Base-by-base conservation (phyloP, 108 stramenopile species). In the Skeletonema menzelii region DNA sequence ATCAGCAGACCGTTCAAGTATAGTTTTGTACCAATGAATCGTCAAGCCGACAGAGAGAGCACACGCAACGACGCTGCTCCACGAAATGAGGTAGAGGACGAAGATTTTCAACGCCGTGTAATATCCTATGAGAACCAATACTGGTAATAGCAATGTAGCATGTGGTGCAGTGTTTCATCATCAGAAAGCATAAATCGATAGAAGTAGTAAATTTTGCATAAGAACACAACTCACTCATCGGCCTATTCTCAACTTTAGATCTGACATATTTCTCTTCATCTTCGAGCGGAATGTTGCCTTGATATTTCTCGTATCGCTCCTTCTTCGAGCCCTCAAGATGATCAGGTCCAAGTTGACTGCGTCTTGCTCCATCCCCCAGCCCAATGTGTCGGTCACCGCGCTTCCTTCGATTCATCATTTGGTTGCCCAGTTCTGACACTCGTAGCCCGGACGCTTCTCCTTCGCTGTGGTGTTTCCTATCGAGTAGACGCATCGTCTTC, bases 51-150 rank as follows among this genome's bases (percentile, higher is more conserved):
- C 69, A n/a, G 66, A 44, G 19, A 82, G 56, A 17, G 27, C 37
- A 4, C 64, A 19, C 5, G 72, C 42, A 5, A 82, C 27, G 2
- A 78, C 13, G 47, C 75, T 78, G 17, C 75, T 76, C 46, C 73
- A 63, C 30, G 82, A 76, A 15, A 78, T 64, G 27, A 82, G 63
- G 38, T 82, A 82, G 42, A 67, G 67, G 11, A 64, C 11, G 34
- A 78, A 82, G 30, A 82, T 77, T 26, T 82, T 78, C 44, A 19
- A 56, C 6, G 75, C 80, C 2, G 80, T 72, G 17, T 67, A 72
- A 24, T 72, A 71, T 5, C 70, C 70, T 13, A 81, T n/a, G 15
- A 76, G n/a, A 65, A 71, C 40, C 27, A 81, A 47, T 6, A 73
- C 40, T 37, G 11, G 11, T 32, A 7, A 32, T 32, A 7, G 31